Evolutionary conservation across 2,329 filamentous ascomycete species (phyloP).

Genomic region (Verticillium longisporum): DNA sequence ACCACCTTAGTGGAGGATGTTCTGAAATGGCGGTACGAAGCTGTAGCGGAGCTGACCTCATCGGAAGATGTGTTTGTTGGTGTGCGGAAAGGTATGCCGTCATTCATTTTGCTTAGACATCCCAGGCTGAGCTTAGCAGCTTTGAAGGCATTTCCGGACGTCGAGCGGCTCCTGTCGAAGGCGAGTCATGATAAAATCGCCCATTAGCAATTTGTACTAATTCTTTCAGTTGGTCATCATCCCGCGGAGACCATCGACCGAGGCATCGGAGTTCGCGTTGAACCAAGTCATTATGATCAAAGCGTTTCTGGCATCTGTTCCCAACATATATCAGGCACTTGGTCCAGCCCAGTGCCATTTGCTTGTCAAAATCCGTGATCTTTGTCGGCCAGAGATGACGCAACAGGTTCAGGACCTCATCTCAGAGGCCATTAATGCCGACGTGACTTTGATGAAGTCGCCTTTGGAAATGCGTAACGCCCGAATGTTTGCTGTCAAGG

Average conservation of each 20-base stretch:
- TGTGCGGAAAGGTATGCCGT: slow-evolving; percentile 57
- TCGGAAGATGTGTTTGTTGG: slow-evolving; percentile 82
- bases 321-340: slow-evolving; percentile 62
- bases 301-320: slow-evolving; percentile 65
- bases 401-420: slow-evolving; percentile 59
- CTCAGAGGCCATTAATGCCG: slow-evolving; percentile 65
- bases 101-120: no score
- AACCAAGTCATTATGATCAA: slow-evolving; percentile 86
- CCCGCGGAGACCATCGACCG: slow-evolving; percentile 56
- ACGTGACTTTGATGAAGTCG: slow-evolving; percentile 69
- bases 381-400: slow-evolving; percentile 60
- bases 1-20: slow-evolving; percentile 62
- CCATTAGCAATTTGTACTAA: slow-evolving; percentile 9
- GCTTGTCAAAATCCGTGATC: slow-evolving; percentile 59
- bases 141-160: slow-evolving; percentile 68
- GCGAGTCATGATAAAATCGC: slow-evolving; percentile 29
- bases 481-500: slow-evolving; percentile 81
- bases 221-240: slow-evolving; percentile 64
- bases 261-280: slow-evolving; percentile 70
- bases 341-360: slow-evolving; percentile 56
- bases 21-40: slow-evolving; percentile 68
- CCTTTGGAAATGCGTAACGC: slow-evolving; percentile 86
- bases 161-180: slow-evolving; percentile 72
- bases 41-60: slow-evolving; percentile 71
- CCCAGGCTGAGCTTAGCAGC: slow-evolving; percentile 35